phyloP scores from a whole-genome alignment of 2,329 filamentous ascomycete genomes.

The Myrmaecium sp. region DNA sequence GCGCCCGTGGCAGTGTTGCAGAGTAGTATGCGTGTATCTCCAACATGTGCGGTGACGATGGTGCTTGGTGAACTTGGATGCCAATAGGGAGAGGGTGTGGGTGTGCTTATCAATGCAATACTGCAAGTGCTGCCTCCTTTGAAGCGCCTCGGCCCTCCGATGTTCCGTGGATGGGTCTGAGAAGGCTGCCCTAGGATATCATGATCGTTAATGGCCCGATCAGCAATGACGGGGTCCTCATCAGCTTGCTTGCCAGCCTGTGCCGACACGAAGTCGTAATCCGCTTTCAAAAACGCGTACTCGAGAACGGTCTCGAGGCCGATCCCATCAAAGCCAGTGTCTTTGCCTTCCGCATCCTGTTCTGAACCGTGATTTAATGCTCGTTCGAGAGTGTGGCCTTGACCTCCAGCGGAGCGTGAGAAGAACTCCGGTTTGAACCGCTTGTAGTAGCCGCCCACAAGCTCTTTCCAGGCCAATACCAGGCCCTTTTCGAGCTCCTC shows the following conservation, averaged over 20 bases:
- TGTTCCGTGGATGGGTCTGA: slow-evolving; percentile 30
- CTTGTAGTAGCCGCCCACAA: slow-evolving; percentile 86
- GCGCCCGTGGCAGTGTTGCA: slow-evolving; percentile 73
- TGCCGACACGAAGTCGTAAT: slow-evolving; percentile 83
- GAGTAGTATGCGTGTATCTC: slow-evolving; percentile 79
- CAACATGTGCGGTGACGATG: slow-evolving; percentile 75
- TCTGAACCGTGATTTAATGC: slow-evolving; percentile 11
- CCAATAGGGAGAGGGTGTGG: slow-evolving; percentile 86
- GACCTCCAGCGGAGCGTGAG: slow-evolving; percentile 25
- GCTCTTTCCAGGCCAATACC: slow-evolving; percentile 60
- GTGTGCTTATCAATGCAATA: slow-evolving; percentile 77
- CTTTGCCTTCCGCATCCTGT: slow-evolving; percentile 18
- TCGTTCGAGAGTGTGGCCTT: slow-evolving; percentile 17
- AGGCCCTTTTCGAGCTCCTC: slow-evolving; percentile 53
- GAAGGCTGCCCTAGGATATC: slow-evolving; percentile 59
- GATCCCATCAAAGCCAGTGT: too few relatives aligned
- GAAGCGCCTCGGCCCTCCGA: slow-evolving; percentile 65
- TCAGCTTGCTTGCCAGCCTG: slow-evolving; percentile 68
- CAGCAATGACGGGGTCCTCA: slow-evolving; percentile 49
- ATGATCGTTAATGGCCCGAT: slow-evolving; percentile 67
- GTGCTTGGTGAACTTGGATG: slow-evolving; percentile 75
- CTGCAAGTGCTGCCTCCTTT: slow-evolving; percentile 89
- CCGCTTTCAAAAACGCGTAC: slow-evolving; percentile 85
- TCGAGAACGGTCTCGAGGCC: slow-evolving; percentile 64
- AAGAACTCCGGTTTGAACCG: slow-evolving; percentile 78